Evolutionary conservation across 1,284 basidiomycete species (phyloP).

Genomic region (Apiotrichum akiyoshidainum): DNA sequence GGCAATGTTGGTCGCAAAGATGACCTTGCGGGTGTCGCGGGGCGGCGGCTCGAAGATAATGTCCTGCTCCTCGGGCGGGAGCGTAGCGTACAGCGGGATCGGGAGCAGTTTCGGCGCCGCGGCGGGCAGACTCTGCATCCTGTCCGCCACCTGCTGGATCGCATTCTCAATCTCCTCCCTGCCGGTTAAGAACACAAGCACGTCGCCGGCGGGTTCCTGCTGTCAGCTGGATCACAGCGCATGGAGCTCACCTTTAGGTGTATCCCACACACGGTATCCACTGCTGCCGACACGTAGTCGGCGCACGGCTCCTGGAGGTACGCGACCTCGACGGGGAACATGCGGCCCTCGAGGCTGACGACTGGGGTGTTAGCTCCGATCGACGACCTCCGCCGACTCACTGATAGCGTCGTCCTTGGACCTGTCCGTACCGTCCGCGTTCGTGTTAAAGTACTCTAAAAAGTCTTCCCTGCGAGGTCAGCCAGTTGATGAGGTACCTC

Average conservation of each 20-base stretch:
- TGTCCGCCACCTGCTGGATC: slow-evolving; percentile 74
- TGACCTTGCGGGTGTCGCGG: slow-evolving; percentile 75
- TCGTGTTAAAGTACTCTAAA: slow-evolving; percentile 75
- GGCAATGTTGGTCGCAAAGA: slow-evolving; percentile 93
- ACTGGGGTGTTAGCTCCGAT: slow-evolving; percentile 56
- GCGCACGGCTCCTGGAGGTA: slow-evolving; percentile 67
- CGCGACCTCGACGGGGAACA: slow-evolving; percentile 83
- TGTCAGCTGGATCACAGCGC: slow-evolving; percentile 26
- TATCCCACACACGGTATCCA: slow-evolving; percentile 79
- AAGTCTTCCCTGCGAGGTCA: slow-evolving; percentile 59
- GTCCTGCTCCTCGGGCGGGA: slow-evolving; percentile 80
- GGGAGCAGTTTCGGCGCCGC: slow-evolving; percentile 62
- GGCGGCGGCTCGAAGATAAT: slow-evolving; percentile 75
- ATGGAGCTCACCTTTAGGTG: slow-evolving; percentile 65
- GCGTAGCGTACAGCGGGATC: slow-evolving; percentile 81
- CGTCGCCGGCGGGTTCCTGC: slow-evolving; percentile 72
- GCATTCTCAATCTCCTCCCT: slow-evolving; percentile 92
- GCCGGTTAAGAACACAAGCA: slow-evolving; percentile 93
- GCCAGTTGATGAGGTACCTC: not conserved
- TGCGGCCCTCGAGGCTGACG: slow-evolving; percentile 85
- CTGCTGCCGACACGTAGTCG: slow-evolving; percentile 81
- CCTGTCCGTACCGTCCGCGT: slow-evolving; percentile 48
- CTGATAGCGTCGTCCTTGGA: slow-evolving; percentile 49
- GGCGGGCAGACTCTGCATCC: slow-evolving; percentile 67
- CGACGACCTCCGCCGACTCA: slow-evolving; percentile 11